phyloP scores from a whole-genome alignment of 164 flowering plant genomes.

The Stephania cephalantha region DNA sequence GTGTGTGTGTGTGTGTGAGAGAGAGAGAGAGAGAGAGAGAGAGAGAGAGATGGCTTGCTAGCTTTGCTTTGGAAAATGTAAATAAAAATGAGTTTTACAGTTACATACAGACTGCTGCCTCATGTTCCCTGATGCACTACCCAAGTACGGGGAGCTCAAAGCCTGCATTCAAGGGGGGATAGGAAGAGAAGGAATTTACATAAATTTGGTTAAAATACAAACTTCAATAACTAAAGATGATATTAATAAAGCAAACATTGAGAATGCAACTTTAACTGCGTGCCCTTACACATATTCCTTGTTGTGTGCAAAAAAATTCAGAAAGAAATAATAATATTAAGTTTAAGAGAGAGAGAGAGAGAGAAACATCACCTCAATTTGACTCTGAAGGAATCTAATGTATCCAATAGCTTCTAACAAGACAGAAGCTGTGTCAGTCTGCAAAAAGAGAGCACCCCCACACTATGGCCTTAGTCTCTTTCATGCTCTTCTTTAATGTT shows the following conservation, averaged over 20 bases:
- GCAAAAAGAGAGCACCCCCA: conserved; percentile 42
- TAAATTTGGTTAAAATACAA: conserved; percentile 11
- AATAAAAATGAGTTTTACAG: conserved; percentile 6
- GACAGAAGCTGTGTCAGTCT: conserved; percentile 99
- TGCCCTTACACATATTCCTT: conserved; percentile 19
- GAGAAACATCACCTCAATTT: conserved; percentile 78
- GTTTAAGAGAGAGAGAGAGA: conserved; percentile 7
- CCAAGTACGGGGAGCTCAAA: conserved; percentile 82
- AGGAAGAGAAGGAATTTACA: conserved; percentile 8
- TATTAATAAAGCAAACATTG: conserved; percentile 7
- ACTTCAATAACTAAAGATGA: conserved; percentile 29
- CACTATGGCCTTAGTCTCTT: conserved; percentile 15
- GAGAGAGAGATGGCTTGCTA: too few species aligned
- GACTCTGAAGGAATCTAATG: conserved; percentile 93
- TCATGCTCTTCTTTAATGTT: conserved; percentile 16
- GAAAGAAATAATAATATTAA: conserved; percentile 4
- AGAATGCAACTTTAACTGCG: conserved; percentile 34
- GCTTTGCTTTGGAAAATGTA: conserved; percentile 20
- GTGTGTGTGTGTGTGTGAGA: too few species aligned
- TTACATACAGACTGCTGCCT: conserved; percentile 53
- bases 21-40: too few species aligned
- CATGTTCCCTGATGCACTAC: conserved; percentile 44
- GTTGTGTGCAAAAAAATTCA: conserved; percentile 16
- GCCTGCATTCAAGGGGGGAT: conserved; percentile 53
- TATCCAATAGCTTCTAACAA: conserved; percentile 94